Evolutionary conservation across 106 monocot genomes (phyloP).

Genomic region (Hemerocallis citrina): DNA sequence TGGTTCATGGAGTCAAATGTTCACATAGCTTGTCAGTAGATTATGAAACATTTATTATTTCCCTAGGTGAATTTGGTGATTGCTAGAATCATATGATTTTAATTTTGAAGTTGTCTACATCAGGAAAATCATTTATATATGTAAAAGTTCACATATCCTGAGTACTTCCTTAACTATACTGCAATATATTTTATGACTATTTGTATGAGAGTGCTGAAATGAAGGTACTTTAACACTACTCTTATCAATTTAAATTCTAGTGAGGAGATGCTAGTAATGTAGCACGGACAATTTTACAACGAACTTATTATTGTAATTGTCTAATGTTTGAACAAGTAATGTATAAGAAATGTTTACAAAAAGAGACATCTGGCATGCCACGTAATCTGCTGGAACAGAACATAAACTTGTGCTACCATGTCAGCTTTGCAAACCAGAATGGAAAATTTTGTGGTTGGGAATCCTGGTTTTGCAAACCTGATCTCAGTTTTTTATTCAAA

Average conservation of each 20-base stretch:
- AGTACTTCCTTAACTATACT: neutral
- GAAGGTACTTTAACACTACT: constrained; percentile 1
- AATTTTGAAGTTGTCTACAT: neutral
- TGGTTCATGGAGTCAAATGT: neutral
- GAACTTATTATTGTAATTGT: too few relatives aligned
- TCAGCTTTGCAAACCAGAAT: too few relatives aligned
- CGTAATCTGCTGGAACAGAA: too few relatives aligned
- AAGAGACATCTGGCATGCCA: too few relatives aligned
- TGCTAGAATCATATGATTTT: neutral
- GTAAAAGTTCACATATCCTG: neutral
- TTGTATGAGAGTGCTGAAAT: neutral
- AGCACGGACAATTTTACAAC: too few relatives aligned
- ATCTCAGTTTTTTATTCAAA: too few relatives aligned
- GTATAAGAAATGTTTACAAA: too few relatives aligned
- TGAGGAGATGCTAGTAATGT: too few relatives aligned
- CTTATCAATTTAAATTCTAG: neutral
- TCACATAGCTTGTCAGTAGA: neutral
- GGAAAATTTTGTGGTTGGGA: too few relatives aligned
- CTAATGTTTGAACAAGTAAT: too few relatives aligned
- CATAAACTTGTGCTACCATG: too few relatives aligned
- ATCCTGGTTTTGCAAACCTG: too few relatives aligned
- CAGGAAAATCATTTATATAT: neutral
- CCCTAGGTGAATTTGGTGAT: neutral
- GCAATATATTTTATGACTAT: neutral
- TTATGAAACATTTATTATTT: neutral